Percentiles rank a stretch among this genome's conserved stretches.
phyloP scores from a whole-genome alignment of 306 rosid genomes.

The Trifolium fragiferum region DNA sequence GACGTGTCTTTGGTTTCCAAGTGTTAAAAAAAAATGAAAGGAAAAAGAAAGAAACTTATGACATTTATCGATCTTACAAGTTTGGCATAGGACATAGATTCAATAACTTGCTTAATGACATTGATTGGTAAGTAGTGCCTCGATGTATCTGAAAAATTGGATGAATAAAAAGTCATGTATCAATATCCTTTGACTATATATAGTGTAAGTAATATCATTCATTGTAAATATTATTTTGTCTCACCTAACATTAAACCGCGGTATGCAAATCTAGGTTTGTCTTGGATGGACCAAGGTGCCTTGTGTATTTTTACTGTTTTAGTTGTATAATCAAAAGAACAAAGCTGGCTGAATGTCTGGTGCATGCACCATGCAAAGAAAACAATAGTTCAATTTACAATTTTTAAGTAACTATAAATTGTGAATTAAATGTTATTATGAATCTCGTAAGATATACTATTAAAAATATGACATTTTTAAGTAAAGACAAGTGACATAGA shows the following conservation, averaged over 20 bases:
- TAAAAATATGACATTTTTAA: too few relatives aligned
- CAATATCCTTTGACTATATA: conserved; percentile 36
- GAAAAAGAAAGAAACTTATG: too few relatives aligned
- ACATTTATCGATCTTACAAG: conserved; percentile 71
- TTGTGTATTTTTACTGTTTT: conserved; percentile 73
- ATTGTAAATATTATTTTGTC: conserved; percentile 34
- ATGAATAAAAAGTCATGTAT: conserved; percentile 24
- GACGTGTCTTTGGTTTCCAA: conserved; percentile 31
- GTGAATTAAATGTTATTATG: too few relatives aligned
- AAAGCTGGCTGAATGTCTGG: conserved; percentile 97
- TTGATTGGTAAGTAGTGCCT: conserved; percentile 86
- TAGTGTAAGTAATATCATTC: conserved; percentile 16
- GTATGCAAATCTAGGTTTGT: conserved; percentile 82
- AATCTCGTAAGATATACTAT: too few relatives aligned
- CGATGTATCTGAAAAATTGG: conserved; percentile 80
- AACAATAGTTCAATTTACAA: neutral
- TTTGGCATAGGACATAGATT: conserved; percentile 95
- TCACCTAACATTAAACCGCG: conserved; percentile 94
- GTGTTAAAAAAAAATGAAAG: conserved; percentile 7
- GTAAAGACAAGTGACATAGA: too few relatives aligned
- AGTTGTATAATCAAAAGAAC: conserved; percentile 75
- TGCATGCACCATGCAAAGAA: conserved; percentile 40
- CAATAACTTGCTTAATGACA: conserved; percentile 83
- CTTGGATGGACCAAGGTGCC: conserved; percentile 91
- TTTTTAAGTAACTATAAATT: too few relatives aligned